Base-by-base conservation (phyloP, 192 early-diverging fungal species). In the Dispira parvispora region DNA sequence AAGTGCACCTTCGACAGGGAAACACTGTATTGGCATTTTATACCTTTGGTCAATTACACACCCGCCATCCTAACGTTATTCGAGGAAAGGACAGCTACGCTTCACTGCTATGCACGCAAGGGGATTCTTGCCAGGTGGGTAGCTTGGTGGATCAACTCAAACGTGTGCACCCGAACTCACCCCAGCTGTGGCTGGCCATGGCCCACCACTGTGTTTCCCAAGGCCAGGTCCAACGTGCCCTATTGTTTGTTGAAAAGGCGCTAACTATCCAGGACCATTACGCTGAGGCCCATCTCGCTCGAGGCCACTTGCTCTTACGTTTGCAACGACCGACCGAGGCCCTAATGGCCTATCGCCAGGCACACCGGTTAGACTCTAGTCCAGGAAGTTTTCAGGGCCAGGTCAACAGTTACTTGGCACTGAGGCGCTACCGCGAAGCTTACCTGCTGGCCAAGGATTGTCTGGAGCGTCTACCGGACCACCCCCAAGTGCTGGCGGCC, bases 181-280 rank as follows among this genome's bases (percentile, higher is more conserved):
- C 75, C 9, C 72, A 73, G 45, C 72, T 69, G 0, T 77, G 75
- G 75, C 61, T 71, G 8, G 67, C 68, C 53, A 73, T 73, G 70
- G 75, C 75, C 26, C 67, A 69, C 27, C 73, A 69, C 43, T 67
- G 73, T 50, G 42, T 62, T 47, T 20, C 63, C 45, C 43, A 45
- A 0, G 69, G 67, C 0, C 67, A 73, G 21, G 64, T 65, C 45
- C 65, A 73, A 50, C 72, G 73, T 45, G 69, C 72, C 2, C 65
- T 77, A 66, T 68, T 72, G 0, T 65, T 77, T 3, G 68, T 65
- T 42, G 70, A 69, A 69, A 73, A 73, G 45, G 75, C 75, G 9
- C 72, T 73, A 66, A 56, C 69, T 32, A 60, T 77, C 49, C 64
- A 65, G 10, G 69, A 68, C 1, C 43, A 42, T 1, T 58, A 47